phyloP scores from a whole-genome alignment of 495 filamentous ascomycete genomes.

The Hypoxylon fragiforme region DNA sequence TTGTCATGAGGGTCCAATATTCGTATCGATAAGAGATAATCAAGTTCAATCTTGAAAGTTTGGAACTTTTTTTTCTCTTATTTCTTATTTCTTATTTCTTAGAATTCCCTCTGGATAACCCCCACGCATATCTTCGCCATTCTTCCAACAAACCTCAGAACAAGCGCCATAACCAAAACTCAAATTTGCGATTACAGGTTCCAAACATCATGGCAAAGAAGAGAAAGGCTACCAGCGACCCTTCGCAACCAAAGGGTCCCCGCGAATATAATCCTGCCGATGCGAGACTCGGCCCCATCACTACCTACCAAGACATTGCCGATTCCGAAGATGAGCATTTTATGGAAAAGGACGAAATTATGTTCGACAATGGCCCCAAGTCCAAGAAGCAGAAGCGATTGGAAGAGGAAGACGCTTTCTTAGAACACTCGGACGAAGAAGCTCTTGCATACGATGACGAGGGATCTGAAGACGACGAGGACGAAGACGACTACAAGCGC shows the following conservation, averaged over 20 bases:
- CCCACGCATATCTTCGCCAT: too few species aligned
- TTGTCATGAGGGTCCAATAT: too few species aligned
- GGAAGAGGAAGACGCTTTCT: conserved; percentile 60
- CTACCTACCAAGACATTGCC: conserved; percentile 81
- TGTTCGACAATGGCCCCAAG: conserved; percentile 78
- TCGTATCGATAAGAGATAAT: conserved; percentile 15
- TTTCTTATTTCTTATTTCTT: too few species aligned
- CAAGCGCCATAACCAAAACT: too few species aligned
- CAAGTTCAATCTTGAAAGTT: not conserved
- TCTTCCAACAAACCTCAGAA: too few species aligned
- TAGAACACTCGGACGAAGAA: conserved; percentile 85
- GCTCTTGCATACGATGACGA: conserved; percentile 68
- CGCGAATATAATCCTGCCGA: conserved; percentile 56
- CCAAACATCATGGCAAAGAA: conserved; percentile 86
- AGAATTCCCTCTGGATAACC: too few species aligned
- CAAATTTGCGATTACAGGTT: too few species aligned
- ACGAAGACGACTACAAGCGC: conserved; percentile 32
- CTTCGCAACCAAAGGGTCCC: conserved; percentile 43
- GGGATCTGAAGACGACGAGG: conserved; percentile 56
- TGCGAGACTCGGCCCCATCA: conserved; percentile 60
- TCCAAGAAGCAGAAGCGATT: conserved; percentile 72
- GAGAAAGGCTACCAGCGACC: conserved; percentile 66
- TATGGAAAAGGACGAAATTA: conserved; percentile 76
- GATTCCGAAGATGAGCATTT: conserved; percentile 93
- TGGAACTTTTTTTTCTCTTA: not conserved